Base-by-base conservation (phyloP, 805 yeast genomes). In the Jamesozyma hellenica region DNA sequence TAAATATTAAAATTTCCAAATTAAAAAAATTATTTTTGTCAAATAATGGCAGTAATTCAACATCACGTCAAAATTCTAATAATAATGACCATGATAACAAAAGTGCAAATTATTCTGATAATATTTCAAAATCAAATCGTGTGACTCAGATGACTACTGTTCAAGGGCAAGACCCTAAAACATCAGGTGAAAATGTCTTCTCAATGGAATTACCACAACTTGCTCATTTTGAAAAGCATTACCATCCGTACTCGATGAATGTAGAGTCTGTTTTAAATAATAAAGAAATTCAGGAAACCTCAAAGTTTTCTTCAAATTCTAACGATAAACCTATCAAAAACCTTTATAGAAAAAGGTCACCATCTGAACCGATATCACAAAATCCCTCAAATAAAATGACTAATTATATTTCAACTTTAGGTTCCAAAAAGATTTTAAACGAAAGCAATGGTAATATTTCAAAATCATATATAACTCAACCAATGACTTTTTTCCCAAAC, bases 1-100 rank as follows among this genome's bases (percentile, higher is more conserved):
- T 47, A 10, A 48, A 40, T 23, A 43, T 52, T n/a, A 46, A 43
- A 38, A 45, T 53, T 27, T 42, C 51, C 3, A 47, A 51, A 23
- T 42, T 53, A 17, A 53, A 47, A 34, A 50, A 39, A 27, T 48
- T 53, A 4, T 51, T 53, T 21, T 52, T 28, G 16, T 6, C 30
- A 3, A 25, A 15, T 14, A 23, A 17, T 14, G 25, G 2, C 4
- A 23, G 7, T 3, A 15, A 13, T n/a, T 8, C 26, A 9, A 7
- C 15, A 9, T 21, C 23, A 21, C 5, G 8, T 21, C 23, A 21
- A 21, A 21, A 21, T 21, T 8, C 8, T 21, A 21, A 21, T 21
- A 21, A 21, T 21, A 21, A 48, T 25, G 36, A 8, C 19, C 11
- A 13, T 30, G 13, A 34, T 19, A 34, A 34, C 19, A 36, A 11